phyloP scores from a whole-genome alignment of 495 filamentous ascomycete species.

The Hyaloscypha hepaticicola region DNA sequence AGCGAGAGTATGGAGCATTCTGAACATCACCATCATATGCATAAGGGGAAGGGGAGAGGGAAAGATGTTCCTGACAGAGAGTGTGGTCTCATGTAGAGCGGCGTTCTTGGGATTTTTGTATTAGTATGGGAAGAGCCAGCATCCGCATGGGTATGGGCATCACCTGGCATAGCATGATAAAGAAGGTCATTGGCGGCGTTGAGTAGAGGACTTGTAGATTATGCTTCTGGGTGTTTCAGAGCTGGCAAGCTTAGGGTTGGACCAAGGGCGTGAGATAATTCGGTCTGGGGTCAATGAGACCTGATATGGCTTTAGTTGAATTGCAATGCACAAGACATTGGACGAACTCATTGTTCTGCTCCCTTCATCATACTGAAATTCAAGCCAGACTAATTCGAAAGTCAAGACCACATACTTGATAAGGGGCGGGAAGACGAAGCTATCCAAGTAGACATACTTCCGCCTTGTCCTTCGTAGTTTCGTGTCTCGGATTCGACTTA shows the following conservation, averaged over 20 bases:
- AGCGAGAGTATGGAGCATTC: conserved; percentile 28
- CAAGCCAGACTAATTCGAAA: neutral
- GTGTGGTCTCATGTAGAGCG: conserved; percentile 58
- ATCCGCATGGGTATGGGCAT: conserved; percentile 5
- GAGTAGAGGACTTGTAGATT: neutral
- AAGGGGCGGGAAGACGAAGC: no score
- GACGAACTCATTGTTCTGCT: neutral
- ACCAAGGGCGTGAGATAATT: neutral
- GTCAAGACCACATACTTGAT: no score
- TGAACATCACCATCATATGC: conserved; percentile 27
- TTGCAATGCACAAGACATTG: neutral
- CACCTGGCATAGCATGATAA: conserved; percentile 6
- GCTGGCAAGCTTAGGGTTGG: neutral
- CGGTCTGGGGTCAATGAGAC: neutral
- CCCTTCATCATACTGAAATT: neutral
- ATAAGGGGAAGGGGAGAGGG: conserved; percentile 40
- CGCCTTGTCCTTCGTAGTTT: neutral
- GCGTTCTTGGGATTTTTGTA: conserved; percentile 10
- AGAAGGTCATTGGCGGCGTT: conserved; percentile 4
- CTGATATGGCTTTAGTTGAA: neutral
- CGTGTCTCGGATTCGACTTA: neutral
- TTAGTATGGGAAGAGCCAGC: neutral
- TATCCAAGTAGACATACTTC: no score
- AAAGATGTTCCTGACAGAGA: conserved; percentile 63
- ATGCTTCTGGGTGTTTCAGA: neutral